Percentiles rank a stretch among this genome's conserved stretches.
Conservation (phyloP, 768 basidiomycete species). For the Phaeotremella skinneri region DNA sequence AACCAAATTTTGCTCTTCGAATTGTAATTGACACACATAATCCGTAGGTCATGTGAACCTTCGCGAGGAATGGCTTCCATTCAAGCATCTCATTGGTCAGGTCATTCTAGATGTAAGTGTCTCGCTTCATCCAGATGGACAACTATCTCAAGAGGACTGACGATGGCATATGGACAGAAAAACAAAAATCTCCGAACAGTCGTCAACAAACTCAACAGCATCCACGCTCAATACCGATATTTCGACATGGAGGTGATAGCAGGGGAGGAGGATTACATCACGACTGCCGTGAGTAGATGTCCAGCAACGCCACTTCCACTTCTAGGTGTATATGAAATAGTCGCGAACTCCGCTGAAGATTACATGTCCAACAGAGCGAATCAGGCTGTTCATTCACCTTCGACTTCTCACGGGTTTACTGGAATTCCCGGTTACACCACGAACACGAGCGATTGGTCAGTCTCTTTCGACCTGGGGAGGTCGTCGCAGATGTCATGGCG, state of each 20-base stretch:
- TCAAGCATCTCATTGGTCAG: slow-evolving; percentile 85
- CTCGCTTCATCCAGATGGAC: neutral
- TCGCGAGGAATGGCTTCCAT: slow-evolving; percentile 83
- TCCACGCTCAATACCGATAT: slow-evolving; percentile 80
- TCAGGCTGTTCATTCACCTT: slow-evolving; percentile 83
- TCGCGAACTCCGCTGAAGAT: neutral
- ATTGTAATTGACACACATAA: neutral
- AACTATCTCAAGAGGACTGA: neutral
- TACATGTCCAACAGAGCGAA: slow-evolving; percentile 62
- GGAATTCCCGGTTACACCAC: slow-evolving; percentile 91
- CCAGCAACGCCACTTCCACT: slow-evolving; percentile 1
- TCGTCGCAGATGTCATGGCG: slow-evolving; percentile 91
- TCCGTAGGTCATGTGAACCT: slow-evolving; percentile 83
- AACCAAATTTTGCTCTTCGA: neutral
- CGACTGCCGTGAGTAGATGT: slow-evolving; percentile 78
- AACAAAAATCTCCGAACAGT: slow-evolving; percentile 77
- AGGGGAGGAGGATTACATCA: slow-evolving; percentile 79
- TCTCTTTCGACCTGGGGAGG: slow-evolving; percentile 62
- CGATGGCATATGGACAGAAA: slow-evolving; percentile 62
- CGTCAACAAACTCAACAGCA: slow-evolving; percentile 88
- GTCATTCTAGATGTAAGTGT: slow-evolving; percentile 78
- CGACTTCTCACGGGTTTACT: slow-evolving; percentile 93
- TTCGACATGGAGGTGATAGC: slow-evolving; percentile 97
- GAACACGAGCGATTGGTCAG: slow-evolving; percentile 85
- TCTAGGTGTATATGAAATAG: too few relatives aligned